Conservation (phyloP, 495 filamentous ascomycete genomes). For the Penicillium tannophilum region DNA sequence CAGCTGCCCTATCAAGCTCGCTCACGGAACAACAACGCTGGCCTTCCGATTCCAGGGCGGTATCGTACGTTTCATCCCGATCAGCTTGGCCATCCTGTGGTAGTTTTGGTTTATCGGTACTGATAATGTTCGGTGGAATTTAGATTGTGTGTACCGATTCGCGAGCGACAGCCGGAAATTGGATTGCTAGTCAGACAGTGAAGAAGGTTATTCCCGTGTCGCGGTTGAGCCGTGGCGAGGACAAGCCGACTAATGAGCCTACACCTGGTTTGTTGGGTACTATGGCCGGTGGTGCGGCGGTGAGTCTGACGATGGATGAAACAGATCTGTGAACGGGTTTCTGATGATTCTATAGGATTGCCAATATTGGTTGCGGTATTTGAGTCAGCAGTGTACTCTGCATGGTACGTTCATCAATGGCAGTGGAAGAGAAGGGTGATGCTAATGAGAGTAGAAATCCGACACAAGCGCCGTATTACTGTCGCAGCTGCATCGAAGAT, state of each 20-base stretch:
- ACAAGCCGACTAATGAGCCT: conserved; percentile 71
- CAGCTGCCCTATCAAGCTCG: conserved; percentile 96
- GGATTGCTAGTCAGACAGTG: conserved; percentile 98
- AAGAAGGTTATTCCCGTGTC: conserved; percentile 89
- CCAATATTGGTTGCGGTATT: conserved; percentile 98
- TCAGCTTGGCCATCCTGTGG: background rate
- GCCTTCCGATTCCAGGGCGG: conserved; percentile 97
- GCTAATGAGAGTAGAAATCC: conserved; percentile 62
- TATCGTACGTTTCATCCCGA: conserved; percentile 56
- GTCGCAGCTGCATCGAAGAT: conserved; percentile 98
- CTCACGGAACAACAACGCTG: conserved; percentile 98
- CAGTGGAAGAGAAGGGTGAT: background rate
- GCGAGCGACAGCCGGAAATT: conserved; percentile 92
- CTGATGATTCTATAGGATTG: conserved; percentile 66
- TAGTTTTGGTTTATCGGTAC: background rate
- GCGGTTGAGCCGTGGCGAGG: conserved; percentile 49
- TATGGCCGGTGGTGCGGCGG: conserved; percentile 97
- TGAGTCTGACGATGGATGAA: conserved; percentile 42
- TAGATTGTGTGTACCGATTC: conserved; percentile 95
- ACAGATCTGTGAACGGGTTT: background rate
- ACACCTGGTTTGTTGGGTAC: conserved; percentile 82
- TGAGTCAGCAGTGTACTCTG: conserved; percentile 97
- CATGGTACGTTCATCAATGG: conserved; percentile 57
- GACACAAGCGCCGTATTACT: conserved; percentile 97
- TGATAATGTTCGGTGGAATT: background rate